A percentile compares a stretch with the other conserved stretches of the same genome.
Evolutionary conservation across 164 flowering plant genomes (phyloP).

Genomic region (Dillenia turbinata): DNA sequence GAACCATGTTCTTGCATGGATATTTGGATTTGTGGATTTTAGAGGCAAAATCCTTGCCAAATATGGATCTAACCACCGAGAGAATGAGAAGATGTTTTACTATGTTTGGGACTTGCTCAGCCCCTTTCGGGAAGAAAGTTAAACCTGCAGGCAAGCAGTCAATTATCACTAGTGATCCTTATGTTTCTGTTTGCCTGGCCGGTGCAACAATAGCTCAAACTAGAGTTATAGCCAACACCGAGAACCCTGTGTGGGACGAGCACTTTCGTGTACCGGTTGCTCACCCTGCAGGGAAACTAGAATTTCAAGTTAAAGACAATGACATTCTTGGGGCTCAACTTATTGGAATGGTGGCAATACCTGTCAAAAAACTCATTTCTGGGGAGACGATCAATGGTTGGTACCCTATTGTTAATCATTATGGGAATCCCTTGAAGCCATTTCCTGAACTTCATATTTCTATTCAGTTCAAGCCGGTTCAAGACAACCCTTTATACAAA

Average conservation of each 20-base stretch:
- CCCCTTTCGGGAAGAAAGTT: constrained; percentile 16
- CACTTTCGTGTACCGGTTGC: constrained; percentile 57
- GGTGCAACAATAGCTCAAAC: constrained; percentile 79
- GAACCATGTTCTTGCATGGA: constrained; percentile 56
- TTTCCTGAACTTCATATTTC: constrained; percentile 48
- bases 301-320: constrained; percentile 75
- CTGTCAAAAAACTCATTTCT: constrained; percentile 36
- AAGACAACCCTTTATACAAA: constrained; percentile 36
- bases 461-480: constrained; percentile 49
- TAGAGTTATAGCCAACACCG: constrained; percentile 50
- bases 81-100: constrained; percentile 48
- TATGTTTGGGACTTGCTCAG: constrained; percentile 31
- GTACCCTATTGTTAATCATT: constrained; percentile 48
- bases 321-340: constrained; percentile 74
- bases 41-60: constrained; percentile 68
- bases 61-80: constrained; percentile 69
- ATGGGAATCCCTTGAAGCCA: constrained; percentile 34
- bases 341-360: constrained; percentile 54
- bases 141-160: constrained; percentile 21
- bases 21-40: constrained; percentile 52
- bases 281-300: constrained; percentile 51
- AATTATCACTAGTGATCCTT: constrained; percentile 73
- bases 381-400: constrained; percentile 49
- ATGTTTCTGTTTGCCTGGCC: constrained; percentile 64
- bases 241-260: constrained; percentile 75